Conservation (phyloP, 495 filamentous ascomycete genomes). For the Chaetomium fimeti region DNA sequence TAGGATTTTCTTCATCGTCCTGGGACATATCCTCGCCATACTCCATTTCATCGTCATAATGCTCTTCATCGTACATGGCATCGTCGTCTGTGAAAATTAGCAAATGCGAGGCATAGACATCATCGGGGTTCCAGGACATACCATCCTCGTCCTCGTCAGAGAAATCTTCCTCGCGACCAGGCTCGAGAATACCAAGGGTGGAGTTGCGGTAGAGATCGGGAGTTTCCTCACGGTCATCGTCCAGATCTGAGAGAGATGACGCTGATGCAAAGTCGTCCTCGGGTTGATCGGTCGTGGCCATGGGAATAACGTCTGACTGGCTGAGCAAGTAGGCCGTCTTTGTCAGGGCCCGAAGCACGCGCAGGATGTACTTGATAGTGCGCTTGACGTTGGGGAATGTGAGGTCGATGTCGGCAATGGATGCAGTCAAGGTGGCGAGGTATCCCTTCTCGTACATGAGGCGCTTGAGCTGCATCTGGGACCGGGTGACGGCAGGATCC, state of each 20-base stretch:
- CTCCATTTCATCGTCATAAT: conserved; percentile 84
- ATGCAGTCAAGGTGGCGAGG: conserved; percentile 80
- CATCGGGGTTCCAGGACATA: conserved; percentile 24
- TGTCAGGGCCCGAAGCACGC: conserved; percentile 81
- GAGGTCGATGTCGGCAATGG: conserved; percentile 92
- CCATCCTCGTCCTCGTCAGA: conserved; percentile 67
- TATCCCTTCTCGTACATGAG: conserved; percentile 99
- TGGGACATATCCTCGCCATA: conserved; percentile 77
- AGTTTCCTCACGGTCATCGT: conserved; percentile 90
- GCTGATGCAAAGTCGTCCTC: conserved; percentile 90
- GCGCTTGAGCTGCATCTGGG: conserved; percentile 75
- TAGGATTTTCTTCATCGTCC: conserved; percentile 84
- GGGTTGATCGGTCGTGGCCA: conserved; percentile 63
- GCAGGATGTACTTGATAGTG: conserved; percentile 92
- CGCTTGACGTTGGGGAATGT: conserved; percentile 91
- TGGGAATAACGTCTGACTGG: conserved; percentile 67
- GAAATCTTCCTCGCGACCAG: conserved; percentile 72
- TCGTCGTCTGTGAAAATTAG: conserved; percentile 55
- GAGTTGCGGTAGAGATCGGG: conserved; percentile 97
- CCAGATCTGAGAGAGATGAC: conserved; percentile 83
- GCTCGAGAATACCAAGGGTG: conserved; percentile 90
- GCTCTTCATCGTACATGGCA: conserved; percentile 78
- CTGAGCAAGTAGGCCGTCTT: conserved; percentile 83
- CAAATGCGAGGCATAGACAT: not conserved
- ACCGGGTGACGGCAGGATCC: conserved; percentile 37